Evolutionary conservation across 345 rosid species (phyloP), one percentile per base, ranked within the genome.

Genomic region (Eucalyptus curtisii): DNA sequence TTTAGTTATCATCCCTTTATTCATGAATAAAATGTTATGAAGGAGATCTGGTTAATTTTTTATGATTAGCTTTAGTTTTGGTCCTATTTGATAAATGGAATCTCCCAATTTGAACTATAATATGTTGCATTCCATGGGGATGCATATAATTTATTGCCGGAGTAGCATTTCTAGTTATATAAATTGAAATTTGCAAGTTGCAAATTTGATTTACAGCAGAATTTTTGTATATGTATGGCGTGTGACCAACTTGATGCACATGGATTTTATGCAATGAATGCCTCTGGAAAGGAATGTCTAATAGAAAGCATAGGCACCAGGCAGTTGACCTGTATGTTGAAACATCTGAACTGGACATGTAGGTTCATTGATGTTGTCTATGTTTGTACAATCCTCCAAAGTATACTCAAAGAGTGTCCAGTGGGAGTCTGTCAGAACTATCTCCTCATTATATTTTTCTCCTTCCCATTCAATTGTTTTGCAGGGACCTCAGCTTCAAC

Each of bases 401-500:
- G 81, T 37, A 9, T 19, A 76, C 82, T 76, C 27, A 76, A 71
- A 71, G 47, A 76, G 47, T 20, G 15, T 76, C 82, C 82, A 59
- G 55, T 86, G 9, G 42, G 53, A 49, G 14, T n/a, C 61, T 5
- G 40, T 31, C 12, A 49, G 4, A 45, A 49, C 87, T 16, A 52
- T 52, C 59, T 50, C 5, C 27, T 31, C 44, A 50, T 31, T 49
- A n/a, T 86, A 86, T 24, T 86, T 4, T 1, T 71, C 61, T 87
- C 55, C 45, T 64, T 87, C 59, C 66, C 68, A 6, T 24, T 81
- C 30, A 42, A 85, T 45, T 68, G 15, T 68, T 87, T 48, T 79
- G 87, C 90, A 93, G 95, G 87, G 95, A 93, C 66, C 90, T 93
- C 88, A 92, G 95, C 90, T 92, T 92, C 87, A 93, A 93, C 89